Evolutionary conservation across 257 asterid species (phyloP).

Genomic region (Nicotiana noctiflora): DNA sequence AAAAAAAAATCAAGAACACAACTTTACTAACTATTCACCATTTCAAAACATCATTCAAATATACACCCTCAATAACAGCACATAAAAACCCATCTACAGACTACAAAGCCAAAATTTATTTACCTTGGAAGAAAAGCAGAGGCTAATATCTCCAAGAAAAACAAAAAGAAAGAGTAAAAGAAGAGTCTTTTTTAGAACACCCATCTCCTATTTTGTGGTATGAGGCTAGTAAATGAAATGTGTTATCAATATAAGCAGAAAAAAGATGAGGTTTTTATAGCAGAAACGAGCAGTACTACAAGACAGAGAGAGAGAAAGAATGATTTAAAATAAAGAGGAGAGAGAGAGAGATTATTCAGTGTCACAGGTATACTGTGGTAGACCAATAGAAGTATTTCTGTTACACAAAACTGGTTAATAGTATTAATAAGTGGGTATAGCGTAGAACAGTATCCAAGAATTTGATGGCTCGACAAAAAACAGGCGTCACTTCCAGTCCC

Average conservation of each 20-base stretch:
- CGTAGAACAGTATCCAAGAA: neutral
- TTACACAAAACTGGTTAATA: neutral
- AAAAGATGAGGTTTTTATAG: constrained; percentile 17
- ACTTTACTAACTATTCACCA: neutral
- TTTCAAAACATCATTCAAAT: neutral
- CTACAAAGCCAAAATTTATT: neutral
- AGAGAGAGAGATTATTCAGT: neutral
- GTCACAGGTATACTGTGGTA: constrained; percentile 10
- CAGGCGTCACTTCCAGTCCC: neutral
- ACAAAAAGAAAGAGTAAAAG: constrained; percentile 30
- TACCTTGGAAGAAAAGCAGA: constrained; percentile 71
- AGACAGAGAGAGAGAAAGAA: constrained; percentile 2
- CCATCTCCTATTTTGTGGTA: constrained; percentile 33
- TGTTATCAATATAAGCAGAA: neutral
- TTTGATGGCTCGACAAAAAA: neutral
- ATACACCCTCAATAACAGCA: neutral
- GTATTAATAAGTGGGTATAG: neutral
- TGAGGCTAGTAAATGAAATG: constrained; percentile 6
- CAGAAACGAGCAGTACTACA: neutral
- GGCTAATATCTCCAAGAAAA: constrained; percentile 30
- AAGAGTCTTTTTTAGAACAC: constrained; percentile 20
- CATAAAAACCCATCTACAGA: neutral
- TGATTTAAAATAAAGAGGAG: constrained; percentile 14
- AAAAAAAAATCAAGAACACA: neutral
- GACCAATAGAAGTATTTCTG: neutral